phyloP scores from a whole-genome alignment of 495 filamentous ascomycete species.

The Ramalina peruviana region DNA sequence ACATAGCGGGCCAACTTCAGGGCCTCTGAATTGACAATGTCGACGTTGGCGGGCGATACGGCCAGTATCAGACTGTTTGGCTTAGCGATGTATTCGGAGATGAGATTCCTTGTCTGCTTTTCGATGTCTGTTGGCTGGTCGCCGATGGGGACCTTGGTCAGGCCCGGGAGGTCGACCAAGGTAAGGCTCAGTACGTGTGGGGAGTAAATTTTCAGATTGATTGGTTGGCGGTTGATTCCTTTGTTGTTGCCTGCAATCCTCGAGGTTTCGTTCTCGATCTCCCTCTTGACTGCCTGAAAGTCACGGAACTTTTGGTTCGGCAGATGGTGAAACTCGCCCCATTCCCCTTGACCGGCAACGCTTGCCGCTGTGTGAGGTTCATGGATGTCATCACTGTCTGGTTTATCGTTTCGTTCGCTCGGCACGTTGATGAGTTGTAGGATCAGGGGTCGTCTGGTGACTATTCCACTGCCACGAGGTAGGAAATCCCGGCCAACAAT shows the following conservation, averaged over 20 bases:
- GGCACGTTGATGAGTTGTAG: conserved; percentile 97
- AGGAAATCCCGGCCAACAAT: conserved; percentile 97
- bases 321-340: conserved; percentile 95
- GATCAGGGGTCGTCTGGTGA: conserved; percentile 85
- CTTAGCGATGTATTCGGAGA: conserved; percentile 97
- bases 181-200: conserved; percentile 94
- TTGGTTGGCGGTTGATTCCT: conserved; percentile 92
- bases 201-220: conserved; percentile 98
- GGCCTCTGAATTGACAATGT: conserved; percentile 96
- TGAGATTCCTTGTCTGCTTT: conserved; percentile 93
- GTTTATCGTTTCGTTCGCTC: conserved; percentile 54
- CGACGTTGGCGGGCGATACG: conserved; percentile 94
- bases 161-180: conserved; percentile 84
- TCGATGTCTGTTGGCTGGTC: conserved; percentile 98
- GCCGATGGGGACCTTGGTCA: conserved; percentile 97
- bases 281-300: conserved; percentile 82
- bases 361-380: conserved; percentile 55
- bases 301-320: conserved; percentile 82
- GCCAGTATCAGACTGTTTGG: conserved; percentile 97
- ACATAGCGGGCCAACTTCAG: conserved; percentile 95
- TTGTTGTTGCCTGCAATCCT: conserved; percentile 96
- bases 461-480: conserved; percentile 90
- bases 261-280: conserved; percentile 94
- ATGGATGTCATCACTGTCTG: conserved; percentile 50
- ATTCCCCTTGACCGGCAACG: conserved; percentile 64